phyloP scores from a whole-genome alignment of 768 basidiomycete genomes.

The Mycena crocata region DNA sequence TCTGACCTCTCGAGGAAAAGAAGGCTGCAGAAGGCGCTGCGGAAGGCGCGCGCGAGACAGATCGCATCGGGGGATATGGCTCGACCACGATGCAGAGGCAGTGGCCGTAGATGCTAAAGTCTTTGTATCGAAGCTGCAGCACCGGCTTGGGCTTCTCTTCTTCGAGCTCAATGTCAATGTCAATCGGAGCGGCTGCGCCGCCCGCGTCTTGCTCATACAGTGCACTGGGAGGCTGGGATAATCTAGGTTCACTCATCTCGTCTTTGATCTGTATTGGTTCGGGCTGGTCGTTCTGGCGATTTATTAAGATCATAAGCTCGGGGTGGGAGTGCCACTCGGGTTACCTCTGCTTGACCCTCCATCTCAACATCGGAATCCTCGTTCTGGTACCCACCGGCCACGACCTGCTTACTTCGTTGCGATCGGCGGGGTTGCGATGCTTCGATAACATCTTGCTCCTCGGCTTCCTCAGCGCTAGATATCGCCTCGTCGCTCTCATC shows the following conservation, averaged over 20 bases:
- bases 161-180: slow-evolving; percentile 69
- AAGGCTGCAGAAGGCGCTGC: slow-evolving; percentile 18
- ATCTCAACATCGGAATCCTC: slow-evolving; percentile 33
- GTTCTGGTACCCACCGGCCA: slow-evolving; percentile 41
- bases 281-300: slow-evolving; percentile 12
- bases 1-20: slow-evolving; percentile 43
- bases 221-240: slow-evolving; percentile 11
- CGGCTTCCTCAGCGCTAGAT: slow-evolving; percentile 38
- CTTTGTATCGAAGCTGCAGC: slow-evolving; percentile 73
- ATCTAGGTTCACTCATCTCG: slow-evolving; percentile 28
- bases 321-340: slow-evolving; percentile 4
- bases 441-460: slow-evolving; percentile 36
- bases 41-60: slow-evolving; percentile 40
- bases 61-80: slow-evolving; percentile 73
- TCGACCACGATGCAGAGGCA: slow-evolving; percentile 88
- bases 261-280: slow-evolving; percentile 31
- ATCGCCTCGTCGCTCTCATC: slow-evolving; percentile 37
- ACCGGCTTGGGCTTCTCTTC: slow-evolving; percentile 80
- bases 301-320: slow-evolving; percentile 15
- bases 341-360: slow-evolving; percentile 29
- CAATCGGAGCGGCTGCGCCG: slow-evolving; percentile 44
- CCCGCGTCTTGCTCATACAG: slow-evolving; percentile 14
- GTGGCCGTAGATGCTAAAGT: slow-evolving; percentile 76
- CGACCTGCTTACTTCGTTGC: slow-evolving; percentile 43
- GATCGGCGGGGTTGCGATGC: slow-evolving; percentile 41